Conservation (phyloP, 2,329 filamentous ascomycete genomes). For the Gaeumannomyces tritici region DNA sequence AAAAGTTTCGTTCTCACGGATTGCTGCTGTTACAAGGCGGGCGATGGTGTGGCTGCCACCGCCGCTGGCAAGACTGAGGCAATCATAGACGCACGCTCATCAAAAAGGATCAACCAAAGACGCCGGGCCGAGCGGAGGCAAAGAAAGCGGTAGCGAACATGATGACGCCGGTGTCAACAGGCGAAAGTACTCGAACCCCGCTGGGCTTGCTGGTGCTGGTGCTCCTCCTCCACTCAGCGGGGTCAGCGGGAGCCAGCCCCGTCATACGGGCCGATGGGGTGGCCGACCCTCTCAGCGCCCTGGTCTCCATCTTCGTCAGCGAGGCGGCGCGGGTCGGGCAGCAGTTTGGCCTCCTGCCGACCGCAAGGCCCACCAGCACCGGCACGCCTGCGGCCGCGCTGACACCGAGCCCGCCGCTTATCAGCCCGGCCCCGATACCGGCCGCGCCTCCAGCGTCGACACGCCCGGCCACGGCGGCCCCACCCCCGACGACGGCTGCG, state of each 20-base stretch:
- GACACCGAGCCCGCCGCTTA: background rate
- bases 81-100: background rate
- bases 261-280: background rate
- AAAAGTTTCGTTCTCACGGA: too few species aligned
- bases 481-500: background rate
- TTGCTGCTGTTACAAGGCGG: background rate
- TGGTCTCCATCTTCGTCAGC: background rate
- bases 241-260: too few species aligned
- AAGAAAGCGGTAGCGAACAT: background rate
- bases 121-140: too few species aligned
- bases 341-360: background rate
- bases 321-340: background rate
- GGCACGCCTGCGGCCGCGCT: background rate
- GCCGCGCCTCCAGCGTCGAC: background rate
- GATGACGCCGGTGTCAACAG: background rate
- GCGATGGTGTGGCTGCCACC: background rate
- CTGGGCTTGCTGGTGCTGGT: background rate
- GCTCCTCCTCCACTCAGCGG: background rate
- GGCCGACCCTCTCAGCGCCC: background rate
- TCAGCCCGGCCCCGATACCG: background rate
- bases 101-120: too few species aligned
- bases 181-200: background rate
- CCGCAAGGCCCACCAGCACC: background rate
- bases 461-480: background rate
- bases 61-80: background rate